Evolutionary conservation across 441 rosid genomes (phyloP).

Genomic region (Mallotus repandus): DNA sequence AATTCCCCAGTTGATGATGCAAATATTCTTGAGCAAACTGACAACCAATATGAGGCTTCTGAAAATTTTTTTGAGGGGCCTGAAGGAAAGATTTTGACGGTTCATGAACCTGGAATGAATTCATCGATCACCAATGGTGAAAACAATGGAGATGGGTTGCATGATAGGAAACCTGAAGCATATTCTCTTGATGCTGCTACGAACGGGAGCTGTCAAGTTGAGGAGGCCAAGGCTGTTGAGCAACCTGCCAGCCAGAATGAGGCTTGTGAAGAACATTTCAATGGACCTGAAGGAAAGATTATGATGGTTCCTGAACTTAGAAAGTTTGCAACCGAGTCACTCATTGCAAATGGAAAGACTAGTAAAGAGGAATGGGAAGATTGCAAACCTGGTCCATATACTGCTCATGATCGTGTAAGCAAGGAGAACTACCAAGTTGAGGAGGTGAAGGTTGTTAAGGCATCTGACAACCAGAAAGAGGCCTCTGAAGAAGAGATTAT

Average conservation of each 20-base stretch:
- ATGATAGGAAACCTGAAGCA: neutral
- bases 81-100: slow-evolving; percentile 18
- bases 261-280: slow-evolving; percentile 19
- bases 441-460: slow-evolving; percentile 22
- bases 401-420: slow-evolving; percentile 11
- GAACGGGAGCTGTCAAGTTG: slow-evolving; percentile 14
- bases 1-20: slow-evolving; percentile 19
- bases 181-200: slow-evolving; percentile 15
- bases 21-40: slow-evolving; percentile 17
- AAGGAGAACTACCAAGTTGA: slow-evolving; percentile 10
- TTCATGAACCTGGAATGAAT: slow-evolving; percentile 18
- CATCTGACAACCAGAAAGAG: slow-evolving; percentile 21
- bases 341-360: neutral
- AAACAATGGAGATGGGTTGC: neutral
- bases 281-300: slow-evolving; percentile 24
- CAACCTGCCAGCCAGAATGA: slow-evolving; percentile 22
- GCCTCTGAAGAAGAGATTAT: slow-evolving; percentile 18
- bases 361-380: neutral
- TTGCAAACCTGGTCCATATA: neutral
- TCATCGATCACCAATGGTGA: neutral
- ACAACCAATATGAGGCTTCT: slow-evolving; percentile 26
- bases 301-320: slow-evolving; percentile 14
- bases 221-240: slow-evolving; percentile 24
- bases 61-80: slow-evolving; percentile 19
- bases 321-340: slow-evolving; percentile 13